Percentiles rank a stretch among this genome's conserved stretches.
These are phyloP conservation scores for Xylaria grammica DNA, from an alignment of 495 filamentous ascomycete species.

Conservation along the genomic window DNA sequence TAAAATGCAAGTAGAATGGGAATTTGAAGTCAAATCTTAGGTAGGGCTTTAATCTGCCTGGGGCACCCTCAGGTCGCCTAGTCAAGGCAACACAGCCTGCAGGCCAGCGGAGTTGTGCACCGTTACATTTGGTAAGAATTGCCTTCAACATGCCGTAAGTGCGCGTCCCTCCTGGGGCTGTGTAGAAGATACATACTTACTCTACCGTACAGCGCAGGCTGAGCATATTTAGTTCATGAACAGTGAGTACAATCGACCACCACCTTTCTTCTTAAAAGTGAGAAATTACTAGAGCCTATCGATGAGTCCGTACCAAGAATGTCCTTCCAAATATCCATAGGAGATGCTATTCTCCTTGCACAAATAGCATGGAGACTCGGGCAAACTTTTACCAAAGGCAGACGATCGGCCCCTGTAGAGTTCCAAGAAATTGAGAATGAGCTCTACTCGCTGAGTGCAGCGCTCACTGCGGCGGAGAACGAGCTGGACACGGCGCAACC, in stretches of 20 bases:
- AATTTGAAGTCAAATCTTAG: too few species aligned
- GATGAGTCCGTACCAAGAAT: background rate
- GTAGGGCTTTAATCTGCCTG: too few species aligned
- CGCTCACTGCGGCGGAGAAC: conserved; percentile 19
- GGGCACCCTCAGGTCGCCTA: background rate
- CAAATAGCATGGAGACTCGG: conserved; percentile 18
- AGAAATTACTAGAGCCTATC: background rate
- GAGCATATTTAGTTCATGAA: too few species aligned
- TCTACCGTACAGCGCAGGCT: too few species aligned
- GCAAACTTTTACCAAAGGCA: conserved; percentile 19
- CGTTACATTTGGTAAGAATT: too few species aligned
- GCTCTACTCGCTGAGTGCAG: conserved; percentile 20
- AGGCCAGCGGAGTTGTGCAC: too few species aligned
- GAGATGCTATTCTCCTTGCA: conserved; percentile 16
- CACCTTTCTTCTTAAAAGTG: too few species aligned
- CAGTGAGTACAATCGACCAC: too few species aligned
- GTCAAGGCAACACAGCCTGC: background rate
- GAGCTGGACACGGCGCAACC: background rate
- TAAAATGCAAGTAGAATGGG: too few species aligned
- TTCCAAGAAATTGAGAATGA: conserved; percentile 29
- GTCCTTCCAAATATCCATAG: conserved; percentile 8
- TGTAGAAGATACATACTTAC: too few species aligned
- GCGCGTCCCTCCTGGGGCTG: too few species aligned
- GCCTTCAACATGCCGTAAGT: too few species aligned
- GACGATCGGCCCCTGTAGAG: conserved; percentile 24